Base-by-base conservation (phyloP, 257 asterid genomes). In the Echites panduratus region DNA sequence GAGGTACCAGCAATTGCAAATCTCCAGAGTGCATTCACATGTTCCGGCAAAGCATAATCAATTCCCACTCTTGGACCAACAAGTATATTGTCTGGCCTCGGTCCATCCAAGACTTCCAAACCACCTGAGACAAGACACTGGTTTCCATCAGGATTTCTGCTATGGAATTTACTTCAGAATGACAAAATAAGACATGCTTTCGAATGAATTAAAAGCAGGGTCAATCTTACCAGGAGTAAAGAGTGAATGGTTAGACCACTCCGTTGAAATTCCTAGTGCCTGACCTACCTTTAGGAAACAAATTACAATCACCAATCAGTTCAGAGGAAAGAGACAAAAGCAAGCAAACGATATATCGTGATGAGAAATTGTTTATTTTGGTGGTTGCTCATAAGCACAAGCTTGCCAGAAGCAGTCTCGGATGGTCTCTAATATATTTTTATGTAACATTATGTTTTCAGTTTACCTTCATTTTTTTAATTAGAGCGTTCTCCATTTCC, bases 21-120 rank as follows among this genome's bases (percentile, higher is more conserved):
- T 84, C 97, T 92, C 99, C 99, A 95, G 14, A 77, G 78, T 40
- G 96, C 98, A 63, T 52, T 83, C 47, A 85, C 89, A 76, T 95
- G 93, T 82, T 89, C 95, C 0, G 92, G 92, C 69, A 68, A 86
- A 59, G 99, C 98, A 77, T 90, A 95, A 24, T 84, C 87, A 24
- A 95, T 90, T 13, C 99, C 99, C 19, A 95, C 94, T 83, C 99
- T 79, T 40, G 97, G 98, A 76, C 99, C 98, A 27, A 89, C 92
- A 0, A 92, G 76, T 73, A 92, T 82, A 35, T 82, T 52, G 17
- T 87, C 86, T 5, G 99, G 97, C 80, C 74, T 75, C 24, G 96
- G 93, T 52, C 99, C 99, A 72, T 95, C 97, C 65, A 92, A 75
- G 71, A 95, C 80, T 76, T 95, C 98, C 83, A 95, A 84, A 73